phyloP scores from a whole-genome alignment of 169 alveolate genomes.

The Eimeria sp. region DNA sequence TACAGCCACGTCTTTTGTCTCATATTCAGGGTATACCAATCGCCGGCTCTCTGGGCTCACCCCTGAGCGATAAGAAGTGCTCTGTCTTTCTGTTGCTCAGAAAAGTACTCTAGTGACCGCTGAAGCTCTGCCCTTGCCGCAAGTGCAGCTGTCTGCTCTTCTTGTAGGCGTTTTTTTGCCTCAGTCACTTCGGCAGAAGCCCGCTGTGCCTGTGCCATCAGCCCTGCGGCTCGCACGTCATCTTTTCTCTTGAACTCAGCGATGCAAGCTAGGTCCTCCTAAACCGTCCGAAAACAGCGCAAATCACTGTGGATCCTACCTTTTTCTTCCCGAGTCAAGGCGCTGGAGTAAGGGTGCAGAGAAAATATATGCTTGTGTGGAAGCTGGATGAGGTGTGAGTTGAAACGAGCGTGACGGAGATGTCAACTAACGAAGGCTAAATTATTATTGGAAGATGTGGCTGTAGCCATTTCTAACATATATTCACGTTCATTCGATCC shows the following conservation, averaged over 20 bases:
- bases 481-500: background rate
- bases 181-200: conserved; percentile 55
- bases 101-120: conserved; percentile 29
- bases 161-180: conserved; percentile 62
- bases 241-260: conserved; percentile 69
- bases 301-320: background rate
- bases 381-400: background rate
- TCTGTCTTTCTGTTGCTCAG: conserved; percentile 61
- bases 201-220: conserved; percentile 50
- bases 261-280: conserved; percentile 48
- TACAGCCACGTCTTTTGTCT: background rate
- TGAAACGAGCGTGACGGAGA: background rate
- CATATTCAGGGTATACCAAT: background rate
- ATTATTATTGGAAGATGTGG: background rate
- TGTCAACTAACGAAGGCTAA: background rate
- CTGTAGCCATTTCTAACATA: background rate
- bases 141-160: conserved; percentile 50
- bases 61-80: conserved; percentile 70
- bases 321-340: background rate
- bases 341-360: background rate
- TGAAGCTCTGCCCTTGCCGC: conserved; percentile 72
- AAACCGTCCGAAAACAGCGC: background rate
- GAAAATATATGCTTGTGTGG: background rate
- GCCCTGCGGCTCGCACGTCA: conserved; percentile 55
- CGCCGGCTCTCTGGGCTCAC: conserved; percentile 28